Evolutionary conservation across 2,329 filamentous ascomycete species (phyloP).

Genomic region (Alternaria triticina): DNA sequence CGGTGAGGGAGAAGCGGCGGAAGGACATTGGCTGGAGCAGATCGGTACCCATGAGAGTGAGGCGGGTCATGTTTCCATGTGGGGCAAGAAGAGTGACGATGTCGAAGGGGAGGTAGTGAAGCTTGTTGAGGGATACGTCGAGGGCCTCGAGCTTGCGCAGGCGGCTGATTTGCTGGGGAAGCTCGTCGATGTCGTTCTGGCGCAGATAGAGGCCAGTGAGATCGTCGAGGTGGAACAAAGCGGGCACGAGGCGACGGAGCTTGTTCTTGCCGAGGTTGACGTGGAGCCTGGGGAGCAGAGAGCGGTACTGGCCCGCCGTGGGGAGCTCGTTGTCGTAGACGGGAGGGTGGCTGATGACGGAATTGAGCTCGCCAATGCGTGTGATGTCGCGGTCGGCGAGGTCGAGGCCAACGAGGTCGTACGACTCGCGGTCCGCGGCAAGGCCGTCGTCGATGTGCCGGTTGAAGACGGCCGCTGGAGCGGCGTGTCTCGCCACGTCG

Average conservation of each 20-base stretch:
- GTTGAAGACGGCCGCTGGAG: constrained; percentile 16
- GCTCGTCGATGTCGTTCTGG: constrained; percentile 32
- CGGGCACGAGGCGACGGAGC: constrained; percentile 25
- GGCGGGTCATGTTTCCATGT: constrained; percentile 16
- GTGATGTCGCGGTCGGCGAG: constrained; percentile 32
- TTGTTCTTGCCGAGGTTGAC: constrained; percentile 32
- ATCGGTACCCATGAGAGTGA: constrained; percentile 25
- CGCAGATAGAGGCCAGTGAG: constrained; percentile 34
- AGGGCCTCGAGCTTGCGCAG: constrained; percentile 27
- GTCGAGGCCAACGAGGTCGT: constrained; percentile 17
- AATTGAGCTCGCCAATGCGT: constrained; percentile 32
- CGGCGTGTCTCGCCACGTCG: background rate
- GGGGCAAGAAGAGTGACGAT: constrained; percentile 27
- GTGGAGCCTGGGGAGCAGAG: constrained; percentile 34
- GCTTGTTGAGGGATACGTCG: constrained; percentile 31
- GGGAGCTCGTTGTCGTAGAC: constrained; percentile 35
- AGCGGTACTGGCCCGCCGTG: constrained; percentile 37
- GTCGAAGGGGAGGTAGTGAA: constrained; percentile 35
- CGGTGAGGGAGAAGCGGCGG: constrained; percentile 1
- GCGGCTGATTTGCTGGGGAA: constrained; percentile 34
- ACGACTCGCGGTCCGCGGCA: constrained; percentile 21
- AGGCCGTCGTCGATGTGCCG: constrained; percentile 18
- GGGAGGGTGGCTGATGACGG: constrained; percentile 31
- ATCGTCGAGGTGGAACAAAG: constrained; percentile 33
- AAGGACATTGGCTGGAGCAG: constrained; percentile 17